These are phyloP conservation scores for Penicillium lividum DNA, from an alignment of 495 filamentous ascomycete species.

Conservation along the genomic window DNA sequence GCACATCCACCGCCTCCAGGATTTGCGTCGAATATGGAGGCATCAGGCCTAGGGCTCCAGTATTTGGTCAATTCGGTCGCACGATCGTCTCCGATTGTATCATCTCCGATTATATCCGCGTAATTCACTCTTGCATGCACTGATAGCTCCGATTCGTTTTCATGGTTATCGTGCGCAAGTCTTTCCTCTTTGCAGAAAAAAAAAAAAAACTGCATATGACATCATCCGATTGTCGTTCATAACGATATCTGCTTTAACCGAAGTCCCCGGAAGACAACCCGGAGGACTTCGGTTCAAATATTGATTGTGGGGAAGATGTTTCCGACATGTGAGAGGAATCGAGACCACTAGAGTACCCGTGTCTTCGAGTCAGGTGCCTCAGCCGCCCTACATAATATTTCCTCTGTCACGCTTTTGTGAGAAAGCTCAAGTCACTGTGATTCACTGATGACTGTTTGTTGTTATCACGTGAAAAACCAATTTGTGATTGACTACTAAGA, in stretches of 20 bases:
- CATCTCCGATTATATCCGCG: conserved; percentile 15
- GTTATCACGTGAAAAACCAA: no score
- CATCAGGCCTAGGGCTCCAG: conserved; percentile 6
- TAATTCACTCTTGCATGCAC: not conserved
- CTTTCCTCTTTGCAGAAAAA: conserved; percentile 17
- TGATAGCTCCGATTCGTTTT: conserved; percentile 18
- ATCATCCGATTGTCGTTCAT: conserved; percentile 18
- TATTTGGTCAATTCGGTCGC: conserved; percentile 13
- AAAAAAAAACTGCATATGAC: conserved; percentile 17
- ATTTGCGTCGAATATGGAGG: conserved; percentile 15
- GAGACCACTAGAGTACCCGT: not conserved
- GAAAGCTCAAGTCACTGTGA: no score
- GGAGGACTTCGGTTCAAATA: conserved; percentile 15
- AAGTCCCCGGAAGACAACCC: not conserved
- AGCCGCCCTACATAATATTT: no score
- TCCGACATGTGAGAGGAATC: conserved; percentile 10
- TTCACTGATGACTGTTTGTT: no score
- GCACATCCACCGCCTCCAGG: conserved; percentile 6
- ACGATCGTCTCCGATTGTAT: conserved; percentile 5
- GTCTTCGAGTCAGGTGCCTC: no score
- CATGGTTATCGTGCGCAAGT: conserved; percentile 9
- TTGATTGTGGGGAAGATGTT: conserved; percentile 6
- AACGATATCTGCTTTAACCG: conserved; percentile 16
- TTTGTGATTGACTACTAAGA: no score
- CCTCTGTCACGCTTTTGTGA: no score